phyloP scores from a whole-genome alignment of 1,139 yeast species.

The Maudiozyma humilis region DNA sequence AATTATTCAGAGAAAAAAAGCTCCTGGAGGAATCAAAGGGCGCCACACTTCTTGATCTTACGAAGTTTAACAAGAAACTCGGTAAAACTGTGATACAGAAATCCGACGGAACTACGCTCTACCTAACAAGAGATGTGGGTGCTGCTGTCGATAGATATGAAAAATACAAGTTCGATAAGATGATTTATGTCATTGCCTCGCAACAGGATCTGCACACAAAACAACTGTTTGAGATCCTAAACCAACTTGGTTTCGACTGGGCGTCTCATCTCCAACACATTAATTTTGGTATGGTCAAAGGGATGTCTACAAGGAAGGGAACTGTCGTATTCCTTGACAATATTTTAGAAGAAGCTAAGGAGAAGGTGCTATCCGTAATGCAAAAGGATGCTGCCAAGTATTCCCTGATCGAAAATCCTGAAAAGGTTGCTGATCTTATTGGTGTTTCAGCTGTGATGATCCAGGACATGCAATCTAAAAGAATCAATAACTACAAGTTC shows the following conservation, averaged over 20 bases:
- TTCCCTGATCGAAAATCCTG: constrained; percentile 89
- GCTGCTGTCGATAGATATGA: constrained; percentile 89
- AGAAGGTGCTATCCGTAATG: constrained; percentile 95
- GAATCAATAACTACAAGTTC: constrained; percentile 90
- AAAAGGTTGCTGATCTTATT: constrained; percentile 84
- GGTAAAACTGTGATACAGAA: constrained; percentile 92
- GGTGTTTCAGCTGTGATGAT: constrained; percentile 98
- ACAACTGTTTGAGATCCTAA: constrained; percentile 89
- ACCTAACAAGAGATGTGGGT: constrained; percentile 93
- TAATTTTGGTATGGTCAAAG: constrained; percentile 95
- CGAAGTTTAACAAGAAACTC: constrained; percentile 77
- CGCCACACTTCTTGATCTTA: constrained; percentile 80
- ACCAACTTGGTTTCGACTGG: constrained; percentile 87
- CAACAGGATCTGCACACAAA: constrained; percentile 94
- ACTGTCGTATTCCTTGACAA: constrained; percentile 94
- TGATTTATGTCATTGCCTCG: constrained; percentile 93
- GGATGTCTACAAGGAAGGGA: constrained; percentile 98
- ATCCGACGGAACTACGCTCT: constrained; percentile 90
- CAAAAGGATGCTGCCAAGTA: constrained; percentile 82
- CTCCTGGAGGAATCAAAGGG: constrained; percentile 83
- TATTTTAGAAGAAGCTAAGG: constrained; percentile 87
- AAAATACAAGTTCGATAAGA: constrained; percentile 79
- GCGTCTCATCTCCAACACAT: constrained; percentile 71
- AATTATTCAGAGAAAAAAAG: constrained; percentile 55
- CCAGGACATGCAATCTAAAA: constrained; percentile 97